Percentiles rank a stretch among this genome's conserved stretches.
Evolutionary conservation across 2,329 filamentous ascomycete genomes (phyloP).

Genomic region (Monosporascus sp.): DNA sequence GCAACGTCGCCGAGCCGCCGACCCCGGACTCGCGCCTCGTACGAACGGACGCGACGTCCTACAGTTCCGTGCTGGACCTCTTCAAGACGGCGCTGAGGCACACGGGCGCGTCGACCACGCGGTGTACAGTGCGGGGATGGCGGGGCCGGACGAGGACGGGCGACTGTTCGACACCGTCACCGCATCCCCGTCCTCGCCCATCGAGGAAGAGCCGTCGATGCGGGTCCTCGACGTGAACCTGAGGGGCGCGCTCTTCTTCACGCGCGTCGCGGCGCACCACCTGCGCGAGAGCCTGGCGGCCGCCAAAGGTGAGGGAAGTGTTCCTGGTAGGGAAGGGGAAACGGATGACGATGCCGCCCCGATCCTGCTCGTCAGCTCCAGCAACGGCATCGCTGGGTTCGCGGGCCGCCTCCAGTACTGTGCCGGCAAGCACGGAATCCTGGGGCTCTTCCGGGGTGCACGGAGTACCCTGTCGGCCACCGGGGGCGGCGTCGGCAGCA

Average conservation of each 20-base stretch:
- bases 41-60: neutral
- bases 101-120: neutral
- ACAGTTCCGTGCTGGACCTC: constrained; percentile 1
- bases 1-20: neutral
- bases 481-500: neutral
- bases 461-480: neutral
- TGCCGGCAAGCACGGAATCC: constrained; percentile 1
- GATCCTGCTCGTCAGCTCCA: constrained; percentile 1
- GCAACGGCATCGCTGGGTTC: neutral
- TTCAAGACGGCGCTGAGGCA: neutral
- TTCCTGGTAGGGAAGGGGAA: neutral
- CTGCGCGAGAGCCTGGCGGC: neutral
- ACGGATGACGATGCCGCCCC: neutral
- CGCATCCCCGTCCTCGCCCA: neutral
- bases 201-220: neutral
- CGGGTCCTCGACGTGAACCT: neutral
- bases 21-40: neutral
- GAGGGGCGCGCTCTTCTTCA: constrained; percentile 1
- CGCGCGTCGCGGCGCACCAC: neutral
- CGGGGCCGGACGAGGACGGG: neutral
- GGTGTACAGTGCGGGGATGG: neutral
- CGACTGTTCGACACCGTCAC: neutral
- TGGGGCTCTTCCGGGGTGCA: constrained; percentile 1
- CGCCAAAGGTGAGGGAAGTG: neutral
- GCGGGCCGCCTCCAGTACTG: neutral